Evolutionary conservation across 2,329 filamentous ascomycete species (phyloP).

Genomic region (Diaporthe destruens): DNA sequence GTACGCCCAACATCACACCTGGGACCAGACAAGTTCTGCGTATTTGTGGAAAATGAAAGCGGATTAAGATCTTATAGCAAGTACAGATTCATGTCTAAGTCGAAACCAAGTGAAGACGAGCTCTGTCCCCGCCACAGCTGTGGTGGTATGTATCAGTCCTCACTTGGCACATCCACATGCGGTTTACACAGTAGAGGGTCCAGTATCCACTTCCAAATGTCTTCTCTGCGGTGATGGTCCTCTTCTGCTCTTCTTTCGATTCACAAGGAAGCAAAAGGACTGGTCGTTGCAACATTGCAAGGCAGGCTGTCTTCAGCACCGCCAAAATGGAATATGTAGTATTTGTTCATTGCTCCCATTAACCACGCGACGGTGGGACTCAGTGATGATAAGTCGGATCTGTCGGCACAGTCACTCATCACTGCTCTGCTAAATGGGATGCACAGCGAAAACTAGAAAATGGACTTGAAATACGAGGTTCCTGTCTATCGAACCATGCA

Average conservation of each 20-base stretch:
- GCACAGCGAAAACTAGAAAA: background rate
- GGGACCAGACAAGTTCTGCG: too few relatives aligned
- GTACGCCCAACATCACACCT: background rate
- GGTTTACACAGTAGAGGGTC: background rate
- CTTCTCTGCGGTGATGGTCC: background rate
- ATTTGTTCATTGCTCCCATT: background rate
- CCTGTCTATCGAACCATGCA: background rate
- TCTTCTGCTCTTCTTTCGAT: background rate
- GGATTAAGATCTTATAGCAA: background rate
- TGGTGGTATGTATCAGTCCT: background rate
- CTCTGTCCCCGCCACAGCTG: too few relatives aligned
- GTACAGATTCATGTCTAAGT: background rate
- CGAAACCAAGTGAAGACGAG: background rate
- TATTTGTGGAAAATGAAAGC: background rate
- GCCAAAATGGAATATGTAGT: background rate
- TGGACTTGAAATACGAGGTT: conserved; percentile 14
- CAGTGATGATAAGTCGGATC: background rate
- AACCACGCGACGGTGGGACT: background rate
- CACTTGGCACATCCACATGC: background rate
- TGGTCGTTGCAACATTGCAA: background rate
- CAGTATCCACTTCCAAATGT: background rate
- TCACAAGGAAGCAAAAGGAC: background rate
- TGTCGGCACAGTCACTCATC: background rate
- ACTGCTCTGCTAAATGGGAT: background rate
- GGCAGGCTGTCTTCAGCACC: background rate